These are phyloP conservation scores for Boletus rubescentipes DNA, from an alignment of 768 basidiomycete species.

Conservation along the genomic window DNA sequence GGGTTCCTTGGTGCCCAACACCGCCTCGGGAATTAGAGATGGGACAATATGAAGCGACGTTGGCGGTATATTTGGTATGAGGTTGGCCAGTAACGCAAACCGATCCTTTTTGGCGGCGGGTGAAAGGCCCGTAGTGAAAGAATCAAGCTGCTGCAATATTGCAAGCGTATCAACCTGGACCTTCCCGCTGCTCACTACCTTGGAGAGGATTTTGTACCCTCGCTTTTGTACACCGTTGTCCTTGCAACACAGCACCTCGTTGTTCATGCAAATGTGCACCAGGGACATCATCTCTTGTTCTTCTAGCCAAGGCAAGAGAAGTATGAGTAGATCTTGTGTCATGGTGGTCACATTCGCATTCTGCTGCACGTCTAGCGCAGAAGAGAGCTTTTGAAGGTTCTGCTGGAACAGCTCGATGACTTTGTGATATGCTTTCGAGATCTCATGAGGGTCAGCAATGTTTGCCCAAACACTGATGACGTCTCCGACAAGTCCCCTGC, in stretches of 20 bases:
- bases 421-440: constrained; percentile 78
- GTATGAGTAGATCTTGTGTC: constrained; percentile 80
- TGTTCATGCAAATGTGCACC: constrained; percentile 66
- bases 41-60: constrained; percentile 81
- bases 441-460: constrained; percentile 76
- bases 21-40: constrained; percentile 88
- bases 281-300: constrained; percentile 57
- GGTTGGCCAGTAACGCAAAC: constrained; percentile 65
- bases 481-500: constrained; percentile 76
- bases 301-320: constrained; percentile 78
- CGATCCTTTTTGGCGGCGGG: constrained; percentile 95
- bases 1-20: constrained; percentile 94
- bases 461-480: constrained; percentile 85
- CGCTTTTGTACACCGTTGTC: constrained; percentile 95
- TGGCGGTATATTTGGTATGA: constrained; percentile 68
- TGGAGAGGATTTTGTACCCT: constrained; percentile 84
- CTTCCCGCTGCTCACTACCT: constrained; percentile 65
- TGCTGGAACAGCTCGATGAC: constrained; percentile 69
- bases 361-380: constrained; percentile 31
- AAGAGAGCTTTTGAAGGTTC: constrained; percentile 48
- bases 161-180: constrained; percentile 52
- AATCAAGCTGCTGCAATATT: constrained; percentile 65
- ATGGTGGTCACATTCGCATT: constrained; percentile 53
- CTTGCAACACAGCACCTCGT: constrained; percentile 66
- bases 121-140: constrained; percentile 59